Percentiles rank a stretch among this genome's conserved stretches.
Evolutionary conservation across 2,329 filamentous ascomycete genomes (phyloP).

Genomic region (Aspergillus sergii): DNA sequence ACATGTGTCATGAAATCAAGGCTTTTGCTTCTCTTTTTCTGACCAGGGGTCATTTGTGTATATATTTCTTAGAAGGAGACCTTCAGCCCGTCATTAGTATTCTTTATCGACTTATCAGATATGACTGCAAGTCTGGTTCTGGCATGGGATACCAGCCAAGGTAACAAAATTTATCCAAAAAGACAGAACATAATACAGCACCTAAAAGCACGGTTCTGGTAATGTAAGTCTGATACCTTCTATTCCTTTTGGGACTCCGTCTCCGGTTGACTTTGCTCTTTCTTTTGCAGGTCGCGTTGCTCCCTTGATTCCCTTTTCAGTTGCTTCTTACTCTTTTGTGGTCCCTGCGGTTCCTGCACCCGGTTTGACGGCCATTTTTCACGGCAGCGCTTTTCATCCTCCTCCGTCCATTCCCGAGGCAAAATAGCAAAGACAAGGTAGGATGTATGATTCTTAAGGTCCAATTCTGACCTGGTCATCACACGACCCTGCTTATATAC

Average conservation of each 20-base stretch:
- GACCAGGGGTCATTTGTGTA: background rate
- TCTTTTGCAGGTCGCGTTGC: constrained; percentile 25
- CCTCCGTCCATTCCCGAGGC: constrained; percentile 81
- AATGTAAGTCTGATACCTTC: background rate
- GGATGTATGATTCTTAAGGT: constrained; percentile 95
- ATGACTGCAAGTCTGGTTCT: background rate
- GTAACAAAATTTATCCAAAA: background rate
- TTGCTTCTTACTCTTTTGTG: constrained; percentile 43
- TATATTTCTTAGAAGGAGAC: background rate
- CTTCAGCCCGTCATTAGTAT: background rate
- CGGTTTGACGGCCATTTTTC: constrained; percentile 67
- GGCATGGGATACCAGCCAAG: background rate
- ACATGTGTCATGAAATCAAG: background rate
- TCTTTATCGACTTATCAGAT: background rate
- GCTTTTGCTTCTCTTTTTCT: background rate
- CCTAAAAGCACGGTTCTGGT: too few species aligned
- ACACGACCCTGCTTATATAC: constrained; percentile 75
- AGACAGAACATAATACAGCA: background rate
- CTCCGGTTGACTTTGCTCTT: constrained; percentile 1
- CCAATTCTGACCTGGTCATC: constrained; percentile 78
- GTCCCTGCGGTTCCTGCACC: constrained; percentile 37
- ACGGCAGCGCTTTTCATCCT: constrained; percentile 72
- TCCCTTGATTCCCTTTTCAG: constrained; percentile 50
- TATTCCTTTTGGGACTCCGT: background rate
- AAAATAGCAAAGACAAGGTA: constrained; percentile 92